Conservation (phyloP, 495 filamentous ascomycete genomes). For the Penicillium desertorum region DNA sequence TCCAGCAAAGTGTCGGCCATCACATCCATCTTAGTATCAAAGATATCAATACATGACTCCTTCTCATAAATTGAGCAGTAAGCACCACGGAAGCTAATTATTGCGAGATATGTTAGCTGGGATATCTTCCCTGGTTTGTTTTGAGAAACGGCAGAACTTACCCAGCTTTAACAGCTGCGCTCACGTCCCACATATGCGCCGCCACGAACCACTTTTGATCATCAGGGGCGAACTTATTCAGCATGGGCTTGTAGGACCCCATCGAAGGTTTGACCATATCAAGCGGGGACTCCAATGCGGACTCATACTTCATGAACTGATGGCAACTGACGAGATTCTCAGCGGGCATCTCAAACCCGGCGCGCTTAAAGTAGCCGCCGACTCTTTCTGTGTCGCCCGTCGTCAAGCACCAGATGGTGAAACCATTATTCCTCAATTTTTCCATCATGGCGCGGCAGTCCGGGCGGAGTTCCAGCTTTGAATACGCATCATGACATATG, state of each 20-base stretch:
- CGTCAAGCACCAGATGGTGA: conserved; percentile 46
- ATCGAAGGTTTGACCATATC: conserved; percentile 37
- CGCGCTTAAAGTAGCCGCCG: conserved; percentile 38
- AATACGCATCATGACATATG: conserved; percentile 30
- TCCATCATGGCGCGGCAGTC: conserved; percentile 30
- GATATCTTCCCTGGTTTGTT: background rate
- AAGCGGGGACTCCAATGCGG: conserved; percentile 15
- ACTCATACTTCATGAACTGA: background rate
- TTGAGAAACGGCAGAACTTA: conserved; percentile 4
- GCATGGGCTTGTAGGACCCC: conserved; percentile 30
- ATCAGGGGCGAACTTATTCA: conserved; percentile 16
- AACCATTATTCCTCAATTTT: conserved; percentile 30
- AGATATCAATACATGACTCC: conserved; percentile 33
- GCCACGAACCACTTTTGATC: conserved; percentile 37
- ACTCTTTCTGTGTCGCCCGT: conserved; percentile 41
- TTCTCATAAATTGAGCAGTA: conserved; percentile 36
- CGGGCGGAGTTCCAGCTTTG: conserved; percentile 29
- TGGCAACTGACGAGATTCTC: conserved; percentile 42
- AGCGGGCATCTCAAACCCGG: conserved; percentile 37
- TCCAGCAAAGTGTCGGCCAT: conserved; percentile 28
- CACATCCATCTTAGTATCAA: conserved; percentile 18
- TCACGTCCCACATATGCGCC: conserved; percentile 45
- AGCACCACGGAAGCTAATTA: conserved; percentile 21
- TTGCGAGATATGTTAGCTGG: background rate
- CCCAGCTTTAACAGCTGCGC: conserved; percentile 31